These are phyloP conservation scores for Aquilaria agallochum DNA, from an alignment of 441 rosid species.

Conservation along the genomic window DNA sequence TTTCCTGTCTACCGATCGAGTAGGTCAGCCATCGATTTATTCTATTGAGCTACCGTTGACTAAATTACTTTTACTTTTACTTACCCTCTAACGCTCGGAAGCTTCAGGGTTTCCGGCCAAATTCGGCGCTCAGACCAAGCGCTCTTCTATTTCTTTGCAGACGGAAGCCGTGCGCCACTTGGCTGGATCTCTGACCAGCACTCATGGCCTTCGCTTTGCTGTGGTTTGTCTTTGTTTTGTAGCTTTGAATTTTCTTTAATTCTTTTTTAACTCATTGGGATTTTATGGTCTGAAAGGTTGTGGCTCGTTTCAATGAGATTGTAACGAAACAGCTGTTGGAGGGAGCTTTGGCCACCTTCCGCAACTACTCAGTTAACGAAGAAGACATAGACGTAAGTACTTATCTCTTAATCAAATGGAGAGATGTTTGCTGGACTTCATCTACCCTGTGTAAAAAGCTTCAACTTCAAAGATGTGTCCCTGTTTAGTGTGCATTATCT, in stretches of 20 bases:
- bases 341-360: slow-evolving; percentile 86
- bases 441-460: too few relatives aligned
- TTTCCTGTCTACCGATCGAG: neutral
- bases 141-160: slow-evolving; percentile 29
- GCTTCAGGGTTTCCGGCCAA: slow-evolving; percentile 17
- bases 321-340: slow-evolving; percentile 75
- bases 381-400: slow-evolving; percentile 68
- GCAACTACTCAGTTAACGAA: slow-evolving; percentile 70
- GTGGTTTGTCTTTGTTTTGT: slow-evolving; percentile 32
- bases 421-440: too few relatives aligned
- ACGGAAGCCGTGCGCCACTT: slow-evolving; percentile 60
- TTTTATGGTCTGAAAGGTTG: slow-evolving; percentile 44
- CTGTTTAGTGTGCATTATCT: too few relatives aligned
- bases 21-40: neutral
- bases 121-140: slow-evolving; percentile 32
- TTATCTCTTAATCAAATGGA: too few relatives aligned
- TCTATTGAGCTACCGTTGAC: too few relatives aligned
- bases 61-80: too few relatives aligned
- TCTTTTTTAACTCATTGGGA: neutral
- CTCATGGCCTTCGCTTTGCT: slow-evolving; percentile 84
- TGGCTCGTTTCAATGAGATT: slow-evolving; percentile 91
- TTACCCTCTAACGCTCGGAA: neutral
- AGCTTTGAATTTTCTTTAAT: neutral
- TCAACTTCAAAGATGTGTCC: too few relatives aligned
- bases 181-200: slow-evolving; percentile 56